Evolutionary conservation across 1,284 basidiomycete species (phyloP).

Genomic region (Papiliotrema terrestris): DNA sequence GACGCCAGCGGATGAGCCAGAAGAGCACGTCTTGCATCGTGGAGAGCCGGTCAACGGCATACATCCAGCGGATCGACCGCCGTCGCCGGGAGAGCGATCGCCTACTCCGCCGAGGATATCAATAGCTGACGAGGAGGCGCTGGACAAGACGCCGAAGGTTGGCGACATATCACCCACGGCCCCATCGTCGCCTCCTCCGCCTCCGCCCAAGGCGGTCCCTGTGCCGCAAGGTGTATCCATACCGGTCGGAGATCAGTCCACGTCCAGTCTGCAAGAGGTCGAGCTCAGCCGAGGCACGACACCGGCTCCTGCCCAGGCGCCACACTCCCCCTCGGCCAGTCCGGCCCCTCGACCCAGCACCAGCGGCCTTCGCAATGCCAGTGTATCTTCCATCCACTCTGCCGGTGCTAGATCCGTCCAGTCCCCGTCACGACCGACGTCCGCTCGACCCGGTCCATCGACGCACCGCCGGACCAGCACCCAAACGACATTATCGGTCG

Average conservation of each 20-base stretch:
- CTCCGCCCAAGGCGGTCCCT: conserved; percentile 4
- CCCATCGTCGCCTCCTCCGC: conserved; percentile 2
- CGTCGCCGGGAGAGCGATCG: neutral
- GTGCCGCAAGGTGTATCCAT: neutral
- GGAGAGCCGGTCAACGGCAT: neutral
- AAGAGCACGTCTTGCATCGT: neutral
- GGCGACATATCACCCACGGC: neutral
- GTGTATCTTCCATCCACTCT: conserved; percentile 23
- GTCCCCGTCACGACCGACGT: conserved; percentile 27
- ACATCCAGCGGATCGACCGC: neutral
- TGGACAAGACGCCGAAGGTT: neutral
- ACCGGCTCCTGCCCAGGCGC: conserved; percentile 5
- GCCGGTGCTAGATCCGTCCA: conserved; percentile 16
- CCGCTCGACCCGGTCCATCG: conserved; percentile 9
- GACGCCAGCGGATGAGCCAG: neutral
- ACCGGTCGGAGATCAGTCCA: neutral
- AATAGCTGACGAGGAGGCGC: neutral
- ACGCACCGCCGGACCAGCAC: conserved; percentile 16
- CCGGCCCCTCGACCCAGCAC: conserved; percentile 9
- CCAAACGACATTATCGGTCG: conserved; percentile 37
- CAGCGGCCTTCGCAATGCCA: conserved; percentile 3
- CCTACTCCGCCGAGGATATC: neutral
- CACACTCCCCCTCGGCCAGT: neutral
- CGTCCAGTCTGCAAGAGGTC: conserved; percentile 21
- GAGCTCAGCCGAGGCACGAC: conserved; percentile 22